These are phyloP conservation scores for Leccinum pellstonianum DNA, from an alignment of 768 basidiomycete species.

Conservation along the genomic window DNA sequence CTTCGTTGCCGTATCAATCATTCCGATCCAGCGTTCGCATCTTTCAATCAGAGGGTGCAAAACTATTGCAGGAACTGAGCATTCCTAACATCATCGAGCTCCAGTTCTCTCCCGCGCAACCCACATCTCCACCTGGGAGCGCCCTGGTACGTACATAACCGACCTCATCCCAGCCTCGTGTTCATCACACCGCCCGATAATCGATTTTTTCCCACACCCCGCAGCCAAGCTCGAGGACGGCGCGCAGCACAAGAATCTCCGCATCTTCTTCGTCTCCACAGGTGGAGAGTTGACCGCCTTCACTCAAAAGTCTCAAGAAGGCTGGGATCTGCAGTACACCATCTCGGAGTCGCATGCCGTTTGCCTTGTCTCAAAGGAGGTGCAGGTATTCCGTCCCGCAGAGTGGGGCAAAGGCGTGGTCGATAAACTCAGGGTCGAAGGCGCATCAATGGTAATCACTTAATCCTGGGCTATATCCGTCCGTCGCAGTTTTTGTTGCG, in stretches of 20 bases:
- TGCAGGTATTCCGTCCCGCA: too few relatives aligned
- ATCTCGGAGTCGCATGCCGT: conserved; percentile 85
- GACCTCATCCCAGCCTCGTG: conserved; percentile 24
- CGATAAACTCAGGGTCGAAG: too few relatives aligned
- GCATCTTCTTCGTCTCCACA: conserved; percentile 82
- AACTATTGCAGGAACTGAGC: conserved; percentile 71
- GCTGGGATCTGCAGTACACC: conserved; percentile 91
- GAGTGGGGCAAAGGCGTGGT: too few relatives aligned
- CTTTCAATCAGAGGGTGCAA: conserved; percentile 67
- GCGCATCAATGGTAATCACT: too few relatives aligned
- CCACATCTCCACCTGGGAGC: conserved; percentile 94
- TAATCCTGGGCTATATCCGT: too few relatives aligned
- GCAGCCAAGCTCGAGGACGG: conserved; percentile 86
- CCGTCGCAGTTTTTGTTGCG: too few relatives aligned
- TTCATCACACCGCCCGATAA: conserved; percentile 12
- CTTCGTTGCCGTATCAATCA: conserved; percentile 14
- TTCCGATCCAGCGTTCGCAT: conserved; percentile 59
- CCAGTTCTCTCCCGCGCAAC: conserved; percentile 70
- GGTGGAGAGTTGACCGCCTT: conserved; percentile 87
- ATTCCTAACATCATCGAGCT: conserved; percentile 79
- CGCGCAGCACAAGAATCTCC: conserved; percentile 89
- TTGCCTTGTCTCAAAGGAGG: conserved; percentile 56
- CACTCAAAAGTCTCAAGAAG: conserved; percentile 62
- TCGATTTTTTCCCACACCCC: conserved; percentile 6
- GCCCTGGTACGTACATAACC: conserved; percentile 54